Evolutionary conservation across 208 protist genomes (phyloP).

Genomic region (Tritrichomonas foetus): DNA sequence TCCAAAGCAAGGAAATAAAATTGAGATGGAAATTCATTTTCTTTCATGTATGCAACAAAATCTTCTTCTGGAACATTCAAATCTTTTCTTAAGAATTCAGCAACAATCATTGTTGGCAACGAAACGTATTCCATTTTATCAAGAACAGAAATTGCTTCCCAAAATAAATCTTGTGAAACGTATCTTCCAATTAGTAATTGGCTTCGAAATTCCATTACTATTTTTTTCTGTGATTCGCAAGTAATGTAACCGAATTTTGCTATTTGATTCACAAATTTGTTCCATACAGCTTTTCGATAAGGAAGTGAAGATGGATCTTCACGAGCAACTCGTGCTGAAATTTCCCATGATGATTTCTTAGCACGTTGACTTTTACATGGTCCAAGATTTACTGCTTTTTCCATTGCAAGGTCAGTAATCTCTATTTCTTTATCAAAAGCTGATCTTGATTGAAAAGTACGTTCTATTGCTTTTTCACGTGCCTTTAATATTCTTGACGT

Average conservation of each 20-base stretch:
- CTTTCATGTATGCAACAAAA: too few relatives aligned
- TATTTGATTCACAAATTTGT: not conserved
- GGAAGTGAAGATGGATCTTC: not conserved
- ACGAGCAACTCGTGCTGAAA: not conserved
- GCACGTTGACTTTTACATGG: not conserved
- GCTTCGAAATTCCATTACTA: too few relatives aligned
- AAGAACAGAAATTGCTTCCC: too few relatives aligned
- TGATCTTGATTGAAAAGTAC: not conserved
- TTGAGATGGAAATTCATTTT: too few relatives aligned
- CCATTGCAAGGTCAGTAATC: not conserved
- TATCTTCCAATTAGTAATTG: too few relatives aligned
- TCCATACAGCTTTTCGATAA: not conserved
- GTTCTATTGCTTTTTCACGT: not conserved
- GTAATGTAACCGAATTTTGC: not conserved
- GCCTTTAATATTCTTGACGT: not conserved
- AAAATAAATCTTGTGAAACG: too few relatives aligned
- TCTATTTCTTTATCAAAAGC: conserved; percentile 2
- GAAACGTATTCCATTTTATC: too few relatives aligned
- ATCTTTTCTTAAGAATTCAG: too few relatives aligned
- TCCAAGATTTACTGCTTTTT: not conserved
- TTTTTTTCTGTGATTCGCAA: too few relatives aligned
- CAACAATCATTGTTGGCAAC: too few relatives aligned
- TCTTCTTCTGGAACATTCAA: too few relatives aligned
- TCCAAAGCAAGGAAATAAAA: too few relatives aligned
- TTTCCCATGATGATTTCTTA: not conserved